These are phyloP conservation scores for Aureobasidium sp. DNA, from an alignment of 2,329 filamentous ascomycete species.

Conservation along the genomic window DNA sequence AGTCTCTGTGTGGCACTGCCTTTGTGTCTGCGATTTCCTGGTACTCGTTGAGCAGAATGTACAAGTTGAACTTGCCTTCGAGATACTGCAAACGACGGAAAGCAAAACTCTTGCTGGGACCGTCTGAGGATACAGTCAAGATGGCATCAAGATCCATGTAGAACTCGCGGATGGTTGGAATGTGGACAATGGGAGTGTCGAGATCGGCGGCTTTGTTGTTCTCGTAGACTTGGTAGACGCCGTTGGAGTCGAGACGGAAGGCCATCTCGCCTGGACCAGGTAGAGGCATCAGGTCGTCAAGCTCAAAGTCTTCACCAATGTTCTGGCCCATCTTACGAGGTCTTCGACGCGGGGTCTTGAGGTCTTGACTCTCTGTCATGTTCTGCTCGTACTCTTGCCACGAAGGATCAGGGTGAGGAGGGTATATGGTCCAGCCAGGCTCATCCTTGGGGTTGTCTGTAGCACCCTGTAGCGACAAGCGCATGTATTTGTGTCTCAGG, in stretches of 20 bases:
- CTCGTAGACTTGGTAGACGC: constrained; percentile 90
- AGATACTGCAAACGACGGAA: constrained; percentile 91
- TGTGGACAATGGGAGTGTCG: constrained; percentile 62
- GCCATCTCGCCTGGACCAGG: constrained; percentile 62
- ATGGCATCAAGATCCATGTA: constrained; percentile 91
- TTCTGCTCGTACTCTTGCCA: constrained; percentile 46
- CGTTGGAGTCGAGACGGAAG: constrained; percentile 70
- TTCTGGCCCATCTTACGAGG: constrained; percentile 80
- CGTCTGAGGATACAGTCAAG: constrained; percentile 83
- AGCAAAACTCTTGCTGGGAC: constrained; percentile 92
- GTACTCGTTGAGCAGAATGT: constrained; percentile 88
- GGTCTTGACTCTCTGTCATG: constrained; percentile 28
- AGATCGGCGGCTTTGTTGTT: constrained; percentile 52
- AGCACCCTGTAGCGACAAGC: constrained; percentile 70
- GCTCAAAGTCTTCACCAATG: constrained; percentile 85
- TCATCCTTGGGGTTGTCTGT: constrained; percentile 84
- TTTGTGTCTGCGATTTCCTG: constrained; percentile 98
- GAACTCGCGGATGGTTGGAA: constrained; percentile 90
- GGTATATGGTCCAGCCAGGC: constrained; percentile 78
- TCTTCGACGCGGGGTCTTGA: constrained; percentile 29
- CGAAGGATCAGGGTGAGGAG: constrained; percentile 79
- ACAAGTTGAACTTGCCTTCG: constrained; percentile 94
- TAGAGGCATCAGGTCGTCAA: constrained; percentile 67
- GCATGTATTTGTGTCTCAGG: constrained; percentile 78
- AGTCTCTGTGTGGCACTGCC: constrained; percentile 93